phyloP scores from a whole-genome alignment of 2,329 filamentous ascomycete species.

The Hymenoscyphus linearis region DNA sequence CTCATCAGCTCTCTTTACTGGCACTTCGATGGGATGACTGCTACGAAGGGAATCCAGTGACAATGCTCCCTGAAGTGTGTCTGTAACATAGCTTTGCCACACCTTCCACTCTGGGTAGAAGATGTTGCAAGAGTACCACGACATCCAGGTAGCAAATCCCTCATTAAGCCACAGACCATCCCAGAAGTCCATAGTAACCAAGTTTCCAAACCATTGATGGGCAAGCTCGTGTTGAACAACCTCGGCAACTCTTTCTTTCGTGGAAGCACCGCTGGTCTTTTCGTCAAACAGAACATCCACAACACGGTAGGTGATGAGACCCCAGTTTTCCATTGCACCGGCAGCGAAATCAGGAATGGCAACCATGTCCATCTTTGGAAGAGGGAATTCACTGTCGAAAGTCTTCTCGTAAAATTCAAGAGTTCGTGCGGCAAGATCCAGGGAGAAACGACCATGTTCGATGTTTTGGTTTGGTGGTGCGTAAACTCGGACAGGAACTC shows the following conservation, averaged over 20 bases:
- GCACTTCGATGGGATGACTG: constrained; percentile 94
- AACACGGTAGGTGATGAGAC: constrained; percentile 88
- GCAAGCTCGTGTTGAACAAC: constrained; percentile 95
- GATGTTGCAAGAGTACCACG: constrained; percentile 86
- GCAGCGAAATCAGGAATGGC: constrained; percentile 94
- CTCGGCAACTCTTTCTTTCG: constrained; percentile 89
- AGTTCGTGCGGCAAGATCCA: constrained; percentile 83
- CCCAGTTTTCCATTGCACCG: constrained; percentile 99
- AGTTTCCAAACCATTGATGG: constrained; percentile 97
- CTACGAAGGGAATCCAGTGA: constrained; percentile 85
- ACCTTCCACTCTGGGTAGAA: constrained; percentile 99
- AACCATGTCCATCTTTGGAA: constrained; percentile 95
- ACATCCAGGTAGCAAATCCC: constrained; percentile 89
- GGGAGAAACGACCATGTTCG: constrained; percentile 84
- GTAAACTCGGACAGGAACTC: constrained; percentile 89
- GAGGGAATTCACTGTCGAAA: constrained; percentile 79
- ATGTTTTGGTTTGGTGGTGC: constrained; percentile 86
- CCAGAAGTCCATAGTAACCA: constrained; percentile 99
- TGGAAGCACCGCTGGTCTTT: constrained; percentile 81
- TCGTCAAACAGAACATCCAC: constrained; percentile 89
- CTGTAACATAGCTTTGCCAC: constrained; percentile 91
- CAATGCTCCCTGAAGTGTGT: constrained; percentile 83
- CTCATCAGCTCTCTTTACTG: constrained; percentile 90
- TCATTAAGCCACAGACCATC: constrained; percentile 96
- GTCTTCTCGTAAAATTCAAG: constrained; percentile 94